phyloP scores from a whole-genome alignment of 2,329 filamentous ascomycete genomes.

The Pseudogymnoascus sp. region DNA sequence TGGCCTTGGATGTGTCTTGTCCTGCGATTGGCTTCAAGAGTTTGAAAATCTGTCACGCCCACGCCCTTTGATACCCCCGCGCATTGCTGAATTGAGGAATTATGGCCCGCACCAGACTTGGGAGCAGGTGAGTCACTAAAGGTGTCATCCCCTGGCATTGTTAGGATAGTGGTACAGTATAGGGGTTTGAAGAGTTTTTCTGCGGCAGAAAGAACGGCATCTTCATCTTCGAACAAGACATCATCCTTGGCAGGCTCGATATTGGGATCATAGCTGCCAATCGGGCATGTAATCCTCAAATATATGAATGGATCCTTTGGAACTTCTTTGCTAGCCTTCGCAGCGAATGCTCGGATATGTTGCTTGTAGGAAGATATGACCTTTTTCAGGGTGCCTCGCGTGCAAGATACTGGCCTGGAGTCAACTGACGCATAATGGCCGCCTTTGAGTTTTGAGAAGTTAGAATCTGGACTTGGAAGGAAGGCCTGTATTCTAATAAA shows the following conservation, averaged over 20 bases:
- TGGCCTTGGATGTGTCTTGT: not conserved
- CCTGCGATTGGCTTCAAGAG: not conserved
- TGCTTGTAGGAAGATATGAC: slow-evolving; percentile 47
- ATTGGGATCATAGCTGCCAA: slow-evolving; percentile 62
- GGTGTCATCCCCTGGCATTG: slow-evolving; percentile 33
- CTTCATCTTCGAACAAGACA: slow-evolving; percentile 57
- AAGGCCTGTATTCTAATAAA: slow-evolving; percentile 46
- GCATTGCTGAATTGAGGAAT: not conserved
- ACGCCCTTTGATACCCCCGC: not conserved
- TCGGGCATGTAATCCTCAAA: slow-evolving; percentile 55
- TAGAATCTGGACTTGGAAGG: slow-evolving; percentile 46
- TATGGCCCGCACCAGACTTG: not conserved
- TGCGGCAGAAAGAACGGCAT: slow-evolving; percentile 31
- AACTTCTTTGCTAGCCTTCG: slow-evolving; percentile 18
- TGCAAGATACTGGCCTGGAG: slow-evolving; percentile 52
- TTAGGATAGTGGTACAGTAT: slow-evolving; percentile 10
- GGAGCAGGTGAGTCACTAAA: slow-evolving; percentile 27
- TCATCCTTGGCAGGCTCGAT: slow-evolving; percentile 66
- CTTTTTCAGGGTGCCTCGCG: slow-evolving; percentile 52
- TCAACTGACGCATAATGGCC: slow-evolving; percentile 62
- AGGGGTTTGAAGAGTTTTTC: slow-evolving; percentile 24
- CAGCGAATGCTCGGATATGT: slow-evolving; percentile 33
- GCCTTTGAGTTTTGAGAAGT: slow-evolving; percentile 38
- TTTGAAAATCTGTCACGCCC: not conserved
- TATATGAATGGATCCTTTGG: slow-evolving; percentile 53